Evolutionary conservation across 768 basidiomycete genomes (phyloP).

Genomic region (Podaxis sp.): DNA sequence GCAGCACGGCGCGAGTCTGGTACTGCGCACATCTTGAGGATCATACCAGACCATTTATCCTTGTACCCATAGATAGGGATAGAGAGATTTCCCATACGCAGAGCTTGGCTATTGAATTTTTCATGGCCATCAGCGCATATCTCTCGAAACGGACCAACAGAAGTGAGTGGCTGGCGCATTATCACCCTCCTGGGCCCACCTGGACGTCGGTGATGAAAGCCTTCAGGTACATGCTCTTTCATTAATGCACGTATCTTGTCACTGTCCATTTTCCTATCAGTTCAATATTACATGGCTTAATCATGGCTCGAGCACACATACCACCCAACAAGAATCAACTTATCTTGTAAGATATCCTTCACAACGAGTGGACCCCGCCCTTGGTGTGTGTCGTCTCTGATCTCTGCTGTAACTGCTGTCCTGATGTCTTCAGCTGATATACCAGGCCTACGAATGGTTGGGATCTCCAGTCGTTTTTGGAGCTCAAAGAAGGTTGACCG

Average conservation of each 20-base stretch:
- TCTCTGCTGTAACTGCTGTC: not conserved
- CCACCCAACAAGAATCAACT: not conserved
- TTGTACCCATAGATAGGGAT: constrained; percentile 25
- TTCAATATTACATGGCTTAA: not conserved
- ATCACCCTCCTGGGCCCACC: constrained; percentile 17
- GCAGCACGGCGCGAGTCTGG: constrained; percentile 22
- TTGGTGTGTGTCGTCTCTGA: not conserved
- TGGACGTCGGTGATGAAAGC: constrained; percentile 21
- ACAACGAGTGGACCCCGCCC: not conserved
- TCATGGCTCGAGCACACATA: not conserved
- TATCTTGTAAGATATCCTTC: not conserved
- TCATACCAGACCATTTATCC: constrained; percentile 23
- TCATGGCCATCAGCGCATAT: constrained; percentile 25
- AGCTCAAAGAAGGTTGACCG: not conserved
- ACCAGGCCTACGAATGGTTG: constrained; percentile 1
- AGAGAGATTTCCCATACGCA: constrained; percentile 26
- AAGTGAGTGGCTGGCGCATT: constrained; percentile 16
- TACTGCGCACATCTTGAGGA: constrained; percentile 21
- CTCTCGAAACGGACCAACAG: constrained; percentile 24
- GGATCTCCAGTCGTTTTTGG: not conserved
- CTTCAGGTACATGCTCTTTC: constrained; percentile 22
- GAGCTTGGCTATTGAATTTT: constrained; percentile 17
- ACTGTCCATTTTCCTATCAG: not conserved
- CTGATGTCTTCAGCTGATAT: not conserved
- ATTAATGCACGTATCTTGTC: constrained; percentile 21